Conservation (phyloP, 2,329 filamentous ascomycete genomes). For the Sporothrix luriei region DNA sequence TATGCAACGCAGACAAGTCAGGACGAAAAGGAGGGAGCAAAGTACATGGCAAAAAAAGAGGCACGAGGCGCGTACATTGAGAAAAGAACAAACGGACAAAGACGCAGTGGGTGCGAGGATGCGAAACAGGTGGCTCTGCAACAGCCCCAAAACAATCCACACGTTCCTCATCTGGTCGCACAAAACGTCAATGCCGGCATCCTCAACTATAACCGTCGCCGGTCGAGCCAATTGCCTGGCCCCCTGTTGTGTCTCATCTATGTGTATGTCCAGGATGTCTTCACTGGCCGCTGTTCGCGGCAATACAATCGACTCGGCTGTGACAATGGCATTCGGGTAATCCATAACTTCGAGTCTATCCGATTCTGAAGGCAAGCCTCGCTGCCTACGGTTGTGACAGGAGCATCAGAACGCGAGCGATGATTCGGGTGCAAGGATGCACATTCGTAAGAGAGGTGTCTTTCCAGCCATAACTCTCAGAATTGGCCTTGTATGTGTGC, state of each 20-base stretch:
- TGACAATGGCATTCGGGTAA: neutral
- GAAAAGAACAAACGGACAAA: neutral
- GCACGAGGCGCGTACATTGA: neutral
- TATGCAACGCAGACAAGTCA: neutral
- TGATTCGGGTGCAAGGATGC: neutral
- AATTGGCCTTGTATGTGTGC: neutral
- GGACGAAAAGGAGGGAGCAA: neutral
- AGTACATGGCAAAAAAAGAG: neutral
- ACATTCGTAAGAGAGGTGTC: neutral
- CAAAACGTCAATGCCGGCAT: neutral
- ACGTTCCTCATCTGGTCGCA: neutral
- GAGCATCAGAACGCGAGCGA: no score
- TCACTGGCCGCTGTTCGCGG: neutral
- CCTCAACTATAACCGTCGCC: neutral
- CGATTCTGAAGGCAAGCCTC: conserved; percentile 6
- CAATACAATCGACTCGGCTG: neutral
- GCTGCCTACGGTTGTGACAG: no score
- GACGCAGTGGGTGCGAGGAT: neutral
- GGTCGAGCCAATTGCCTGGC: neutral
- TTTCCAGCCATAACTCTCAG: neutral
- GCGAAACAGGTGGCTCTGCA: neutral
- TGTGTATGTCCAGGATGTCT: neutral
- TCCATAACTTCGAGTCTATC: neutral
- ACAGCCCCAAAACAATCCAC: neutral
- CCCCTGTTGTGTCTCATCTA: conserved; percentile 1